phyloP scores from a whole-genome alignment of 768 basidiomycete species.

The Suillus americanus region DNA sequence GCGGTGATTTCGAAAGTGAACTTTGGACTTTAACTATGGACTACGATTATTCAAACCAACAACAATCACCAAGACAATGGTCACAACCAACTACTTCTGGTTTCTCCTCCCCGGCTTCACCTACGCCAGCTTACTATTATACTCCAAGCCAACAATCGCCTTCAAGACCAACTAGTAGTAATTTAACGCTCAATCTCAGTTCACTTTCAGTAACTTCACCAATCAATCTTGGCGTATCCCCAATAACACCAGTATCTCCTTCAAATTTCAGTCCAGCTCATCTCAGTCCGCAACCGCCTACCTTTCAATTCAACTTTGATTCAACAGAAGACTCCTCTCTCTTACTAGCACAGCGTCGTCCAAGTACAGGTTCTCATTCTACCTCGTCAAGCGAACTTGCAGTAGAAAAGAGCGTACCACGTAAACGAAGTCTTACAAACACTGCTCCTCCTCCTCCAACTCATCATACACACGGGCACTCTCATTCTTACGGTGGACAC shows the following conservation, averaged over 20 bases:
- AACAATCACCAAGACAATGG: constrained; percentile 34
- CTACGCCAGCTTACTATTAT: constrained; percentile 22
- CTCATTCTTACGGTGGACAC: constrained; percentile 22
- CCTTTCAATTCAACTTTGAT: constrained; percentile 54
- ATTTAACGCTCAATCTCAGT: constrained; percentile 67
- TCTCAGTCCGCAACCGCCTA: constrained; percentile 42
- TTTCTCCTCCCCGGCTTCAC: constrained; percentile 29
- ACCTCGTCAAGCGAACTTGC: constrained; percentile 46
- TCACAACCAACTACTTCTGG: constrained; percentile 22
- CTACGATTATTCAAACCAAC: constrained; percentile 28
- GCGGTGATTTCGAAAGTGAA: too few species aligned
- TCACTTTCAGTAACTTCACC: constrained; percentile 67
- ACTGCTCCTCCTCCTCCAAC: constrained; percentile 22
- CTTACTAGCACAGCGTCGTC: constrained; percentile 33
- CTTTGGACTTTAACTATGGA: constrained; percentile 18
- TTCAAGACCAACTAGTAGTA: constrained; percentile 31
- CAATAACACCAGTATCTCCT: constrained; percentile 61
- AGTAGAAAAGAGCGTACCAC: constrained; percentile 53
- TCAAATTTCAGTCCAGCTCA: constrained; percentile 42
- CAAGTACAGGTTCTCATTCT: constrained; percentile 38
- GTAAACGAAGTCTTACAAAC: constrained; percentile 65
- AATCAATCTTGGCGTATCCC: constrained; percentile 51
- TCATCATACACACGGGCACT: constrained; percentile 25
- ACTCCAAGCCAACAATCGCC: constrained; percentile 12
- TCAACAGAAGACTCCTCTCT: constrained; percentile 27